Conservation (phyloP, 2,329 filamentous ascomycete genomes). For the Cladosporium sphaerospermum region DNA sequence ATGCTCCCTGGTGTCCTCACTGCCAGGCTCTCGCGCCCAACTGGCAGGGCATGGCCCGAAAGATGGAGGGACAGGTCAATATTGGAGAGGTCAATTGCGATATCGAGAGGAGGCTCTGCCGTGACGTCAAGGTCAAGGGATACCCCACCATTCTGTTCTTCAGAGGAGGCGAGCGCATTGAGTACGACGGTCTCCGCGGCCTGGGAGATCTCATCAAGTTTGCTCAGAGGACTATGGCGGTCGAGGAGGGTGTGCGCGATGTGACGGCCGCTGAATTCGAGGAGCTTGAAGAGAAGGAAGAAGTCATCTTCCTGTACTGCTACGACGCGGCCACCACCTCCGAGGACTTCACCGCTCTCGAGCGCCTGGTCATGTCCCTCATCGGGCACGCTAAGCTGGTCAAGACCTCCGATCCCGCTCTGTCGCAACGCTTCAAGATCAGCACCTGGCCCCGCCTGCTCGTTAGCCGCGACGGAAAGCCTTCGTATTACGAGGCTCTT, state of each 20-base stretch:
- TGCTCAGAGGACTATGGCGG: slow-evolving; percentile 76
- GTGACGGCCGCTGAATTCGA: slow-evolving; percentile 72
- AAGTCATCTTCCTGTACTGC: slow-evolving; percentile 95
- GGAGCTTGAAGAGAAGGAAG: slow-evolving; percentile 82
- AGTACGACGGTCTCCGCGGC: slow-evolving; percentile 87
- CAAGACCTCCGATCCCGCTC: slow-evolving; percentile 72
- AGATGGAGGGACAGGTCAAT: slow-evolving; percentile 85
- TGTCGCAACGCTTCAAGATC: slow-evolving; percentile 85
- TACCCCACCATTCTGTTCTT: slow-evolving; percentile 94
- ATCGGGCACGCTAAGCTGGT: slow-evolving; percentile 90
- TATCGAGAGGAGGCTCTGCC: slow-evolving; percentile 77
- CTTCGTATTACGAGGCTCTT: slow-evolving; percentile 82
- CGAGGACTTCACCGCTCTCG: slow-evolving; percentile 85
- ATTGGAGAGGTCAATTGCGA: slow-evolving; percentile 97
- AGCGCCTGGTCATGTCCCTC: slow-evolving; percentile 77
- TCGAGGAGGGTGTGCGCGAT: slow-evolving; percentile 70
- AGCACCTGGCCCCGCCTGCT: slow-evolving; percentile 92
- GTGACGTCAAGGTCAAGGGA: slow-evolving; percentile 70
- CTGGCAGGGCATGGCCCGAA: slow-evolving; percentile 83
- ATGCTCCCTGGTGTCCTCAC: slow-evolving; percentile 94
- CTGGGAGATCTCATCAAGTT: slow-evolving; percentile 85
- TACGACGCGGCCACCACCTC: slow-evolving; percentile 91
- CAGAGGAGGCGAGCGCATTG: slow-evolving; percentile 81
- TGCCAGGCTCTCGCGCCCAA: slow-evolving; percentile 88
- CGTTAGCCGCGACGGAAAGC: slow-evolving; percentile 80